phyloP scores from a whole-genome alignment of 208 protist genomes.

The Acanthamoeba healyi region DNA sequence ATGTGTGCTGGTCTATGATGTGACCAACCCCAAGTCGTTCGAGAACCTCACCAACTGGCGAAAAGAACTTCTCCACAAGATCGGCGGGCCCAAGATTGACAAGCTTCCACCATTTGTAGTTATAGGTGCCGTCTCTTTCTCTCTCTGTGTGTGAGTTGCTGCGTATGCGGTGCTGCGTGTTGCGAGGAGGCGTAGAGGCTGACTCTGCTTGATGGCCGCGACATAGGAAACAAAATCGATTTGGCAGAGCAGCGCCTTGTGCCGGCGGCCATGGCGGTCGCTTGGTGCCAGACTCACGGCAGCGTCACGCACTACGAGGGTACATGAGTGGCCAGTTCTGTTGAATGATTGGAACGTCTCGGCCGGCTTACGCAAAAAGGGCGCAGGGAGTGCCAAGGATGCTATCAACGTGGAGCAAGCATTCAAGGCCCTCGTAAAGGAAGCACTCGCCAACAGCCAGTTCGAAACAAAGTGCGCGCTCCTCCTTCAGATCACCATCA shows the following conservation, averaged over 20 bases:
- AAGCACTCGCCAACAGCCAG: background rate
- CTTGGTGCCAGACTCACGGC: background rate
- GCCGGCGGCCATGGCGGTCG: background rate
- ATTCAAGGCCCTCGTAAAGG: background rate
- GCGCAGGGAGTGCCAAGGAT: slow-evolving; percentile 11
- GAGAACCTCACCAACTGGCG: slow-evolving; percentile 81
- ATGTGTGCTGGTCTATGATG: slow-evolving; percentile 86
- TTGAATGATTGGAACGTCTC: background rate
- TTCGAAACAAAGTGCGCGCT: background rate
- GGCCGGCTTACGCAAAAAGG: too few species aligned
- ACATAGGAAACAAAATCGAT: slow-evolving; percentile 87
- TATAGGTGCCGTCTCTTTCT: too few species aligned
- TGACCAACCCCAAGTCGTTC: slow-evolving; percentile 81
- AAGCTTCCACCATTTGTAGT: slow-evolving; percentile 84
- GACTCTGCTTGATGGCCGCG: too few species aligned
- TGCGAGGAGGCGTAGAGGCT: too few species aligned
- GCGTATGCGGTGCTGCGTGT: too few species aligned
- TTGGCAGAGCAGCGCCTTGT: slow-evolving; percentile 54
- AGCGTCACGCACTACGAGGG: slow-evolving; percentile 4
- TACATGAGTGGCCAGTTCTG: background rate
- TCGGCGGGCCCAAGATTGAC: slow-evolving; percentile 27
- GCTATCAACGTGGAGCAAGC: slow-evolving; percentile 62
- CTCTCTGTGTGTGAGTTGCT: too few species aligned
- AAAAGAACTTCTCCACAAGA: slow-evolving; percentile 78
- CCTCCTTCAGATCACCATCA: too few species aligned